These are phyloP conservation scores for Podospora comata DNA, from an alignment of 495 filamentous ascomycete genomes.

Conservation along the genomic window DNA sequence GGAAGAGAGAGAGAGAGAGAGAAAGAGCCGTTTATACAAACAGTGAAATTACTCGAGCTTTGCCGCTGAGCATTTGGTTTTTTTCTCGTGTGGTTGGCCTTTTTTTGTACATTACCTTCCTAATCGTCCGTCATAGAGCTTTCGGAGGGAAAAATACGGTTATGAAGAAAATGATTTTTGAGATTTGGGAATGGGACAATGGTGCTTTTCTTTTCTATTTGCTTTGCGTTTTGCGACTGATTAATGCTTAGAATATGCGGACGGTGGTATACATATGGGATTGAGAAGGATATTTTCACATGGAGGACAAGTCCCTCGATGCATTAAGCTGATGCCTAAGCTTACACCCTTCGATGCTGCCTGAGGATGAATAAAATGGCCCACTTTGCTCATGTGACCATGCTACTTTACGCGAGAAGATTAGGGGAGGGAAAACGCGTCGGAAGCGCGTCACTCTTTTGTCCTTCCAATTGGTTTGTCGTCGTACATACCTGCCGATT, in stretches of 20 bases:
- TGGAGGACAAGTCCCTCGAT: no score
- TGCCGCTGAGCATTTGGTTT: constrained; percentile 13
- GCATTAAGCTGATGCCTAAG: neutral
- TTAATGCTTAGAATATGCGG: neutral
- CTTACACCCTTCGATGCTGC: neutral
- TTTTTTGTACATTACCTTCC: constrained; percentile 26
- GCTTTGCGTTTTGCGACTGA: neutral
- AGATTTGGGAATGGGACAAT: constrained; percentile 17
- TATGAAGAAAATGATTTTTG: constrained; percentile 12
- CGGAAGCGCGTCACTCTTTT: neutral
- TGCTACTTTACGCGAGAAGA: neutral
- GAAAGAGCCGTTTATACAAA: neutral
- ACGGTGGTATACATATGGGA: neutral
- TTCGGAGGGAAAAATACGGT: constrained; percentile 17
- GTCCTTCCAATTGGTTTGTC: neutral
- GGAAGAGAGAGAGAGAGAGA: neutral
- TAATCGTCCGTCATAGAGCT: constrained; percentile 26
- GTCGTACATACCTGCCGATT: neutral
- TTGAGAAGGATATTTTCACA: neutral
- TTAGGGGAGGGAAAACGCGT: neutral
- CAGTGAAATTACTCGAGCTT: neutral
- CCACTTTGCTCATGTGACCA: neutral
- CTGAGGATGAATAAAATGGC: neutral
- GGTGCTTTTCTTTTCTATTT: constrained; percentile 5
- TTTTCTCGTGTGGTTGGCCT: neutral